These are phyloP conservation scores for Malania oleifera DNA, from an alignment of 164 flowering plant genomes.

Conservation along the genomic window DNA sequence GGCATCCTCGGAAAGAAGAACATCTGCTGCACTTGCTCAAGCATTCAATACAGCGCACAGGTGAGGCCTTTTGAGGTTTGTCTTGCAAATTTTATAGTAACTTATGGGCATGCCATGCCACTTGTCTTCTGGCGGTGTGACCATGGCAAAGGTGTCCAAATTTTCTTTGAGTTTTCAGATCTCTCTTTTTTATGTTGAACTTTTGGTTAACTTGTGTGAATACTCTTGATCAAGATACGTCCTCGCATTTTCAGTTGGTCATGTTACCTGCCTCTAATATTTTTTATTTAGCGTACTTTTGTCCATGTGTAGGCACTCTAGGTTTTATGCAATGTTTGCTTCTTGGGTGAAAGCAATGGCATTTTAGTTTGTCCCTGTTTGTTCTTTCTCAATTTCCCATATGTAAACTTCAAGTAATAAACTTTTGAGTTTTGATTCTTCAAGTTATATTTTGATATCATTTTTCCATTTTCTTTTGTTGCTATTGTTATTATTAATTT, in stretches of 20 bases:
- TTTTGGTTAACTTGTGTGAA: too few species aligned
- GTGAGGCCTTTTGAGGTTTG: conserved; percentile 20
- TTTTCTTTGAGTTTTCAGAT: neutral
- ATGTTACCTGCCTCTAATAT: too few species aligned
- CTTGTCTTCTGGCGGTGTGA: neutral
- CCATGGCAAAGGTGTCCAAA: neutral
- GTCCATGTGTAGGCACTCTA: too few species aligned
- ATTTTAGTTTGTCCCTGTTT: too few species aligned
- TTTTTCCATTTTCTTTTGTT: neutral
- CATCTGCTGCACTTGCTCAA: conserved; percentile 60
- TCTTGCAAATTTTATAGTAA: neutral
- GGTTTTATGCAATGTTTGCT: too few species aligned
- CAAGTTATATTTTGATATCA: neutral
- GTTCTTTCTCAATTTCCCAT: neutral
- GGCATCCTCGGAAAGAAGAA: conserved; percentile 64
- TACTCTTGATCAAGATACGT: too few species aligned
- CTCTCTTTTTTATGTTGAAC: too few species aligned
- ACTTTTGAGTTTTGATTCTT: neutral
- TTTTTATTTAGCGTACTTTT: too few species aligned
- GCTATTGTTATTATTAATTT: too few species aligned
- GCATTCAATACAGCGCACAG: conserved; percentile 70
- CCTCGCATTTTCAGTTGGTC: too few species aligned
- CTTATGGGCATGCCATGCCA: neutral
- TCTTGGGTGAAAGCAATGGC: too few species aligned
- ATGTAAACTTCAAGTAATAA: neutral